Base-by-base conservation (phyloP, 2,329 filamentous ascomycete genomes). In the Apiospora koreana region DNA sequence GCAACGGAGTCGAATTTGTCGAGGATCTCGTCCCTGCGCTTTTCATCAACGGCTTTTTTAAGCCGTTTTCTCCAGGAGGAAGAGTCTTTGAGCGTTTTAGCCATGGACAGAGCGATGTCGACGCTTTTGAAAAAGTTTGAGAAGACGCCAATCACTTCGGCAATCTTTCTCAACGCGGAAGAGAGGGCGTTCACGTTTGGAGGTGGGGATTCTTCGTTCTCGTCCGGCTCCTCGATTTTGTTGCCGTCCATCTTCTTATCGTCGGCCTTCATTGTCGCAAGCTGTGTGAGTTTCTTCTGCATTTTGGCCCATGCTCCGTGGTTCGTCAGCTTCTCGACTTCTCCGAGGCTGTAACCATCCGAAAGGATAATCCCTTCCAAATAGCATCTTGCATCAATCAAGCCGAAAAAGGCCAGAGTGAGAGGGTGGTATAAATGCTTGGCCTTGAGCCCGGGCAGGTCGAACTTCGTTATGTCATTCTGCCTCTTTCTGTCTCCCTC, bases 61-160 rank as follows among this genome's bases (percentile, higher is more conserved):
- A 43, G 25, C 64, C 64, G 43, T 12, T 43, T 12, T 9, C 2
- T 21, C 64, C 64, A 66, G 38, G 1, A 0, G 45, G 8, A 7
- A 42, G 43, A 18, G 2, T 69, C 18, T 23, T 65, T 41, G 3
- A 71, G 48, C 9, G 70, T 67, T 12, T 69, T 41, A 0, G 58
- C 31, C 8, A 72, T 50, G 10, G 68, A 70, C 12, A 48, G 21
- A 1, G 71, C 43, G 8, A 72, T 16, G 28, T 70, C 69, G 35
- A 70, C 66, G n/a, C 70, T 71, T 50, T 72, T 72, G 48, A 70
- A 72, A 0, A 72, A 50, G 7, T 67, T 71, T 9, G 68, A 62
- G 16, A 72, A 71, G 25, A 69, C 23, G 16, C 68, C 65, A 14
- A 72, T 71, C 7, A 69, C 69, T 25, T 21, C 45, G 1, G 71